Evolutionary conservation across 257 asterid species (phyloP), one percentile per base, ranked within the genome.

Genomic region (Solanum pennellii): DNA sequence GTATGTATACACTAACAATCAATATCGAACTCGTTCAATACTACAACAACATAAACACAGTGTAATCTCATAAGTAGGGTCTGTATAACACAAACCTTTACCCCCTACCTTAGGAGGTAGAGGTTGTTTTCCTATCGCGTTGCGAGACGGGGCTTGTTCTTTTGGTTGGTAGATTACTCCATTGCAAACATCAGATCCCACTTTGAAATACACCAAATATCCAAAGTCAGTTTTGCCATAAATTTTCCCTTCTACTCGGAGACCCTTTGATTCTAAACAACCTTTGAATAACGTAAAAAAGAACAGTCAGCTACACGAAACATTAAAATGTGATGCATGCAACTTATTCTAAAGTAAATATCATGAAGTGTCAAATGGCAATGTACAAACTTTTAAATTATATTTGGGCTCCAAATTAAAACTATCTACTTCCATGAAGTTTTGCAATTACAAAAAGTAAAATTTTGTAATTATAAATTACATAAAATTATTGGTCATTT

Each of bases 181-280:
- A 21, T 79, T 92, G 12, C 93, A 91, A 8, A 90, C 88, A 88
- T 94, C 94, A 8, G 94, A 84, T 6, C 98, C 99, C 47, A 94
- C 7, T 86, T 88, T 93, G 18, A 95, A 89, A 0, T 95, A 89
- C 23, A 96, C 94, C 87, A 96, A 86, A 93, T 96, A 95, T 4
- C 99, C 98, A 16, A 95, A 92, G 39, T 95, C 99, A 87, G 95
- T 92, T 88, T 95, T 96, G 14, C 89, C 98, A 3, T 95, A 93
- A 56, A 95, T 95, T 59, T 91, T 93, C 83, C 98, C 98, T 3
- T 83, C 77, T 10, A 93, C 95, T 66, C 92, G 87, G 87, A 93
- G 93, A 82, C 90, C 41, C 79, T 65, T 44, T 14, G 83, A 25
- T 9, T 88, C 95, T 94, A 33, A 25, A 3, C 7, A 72, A 35